Evolutionary conservation across 1,139 yeast genomes (phyloP).

Genomic region (Yamadazyma trypodendri): DNA sequence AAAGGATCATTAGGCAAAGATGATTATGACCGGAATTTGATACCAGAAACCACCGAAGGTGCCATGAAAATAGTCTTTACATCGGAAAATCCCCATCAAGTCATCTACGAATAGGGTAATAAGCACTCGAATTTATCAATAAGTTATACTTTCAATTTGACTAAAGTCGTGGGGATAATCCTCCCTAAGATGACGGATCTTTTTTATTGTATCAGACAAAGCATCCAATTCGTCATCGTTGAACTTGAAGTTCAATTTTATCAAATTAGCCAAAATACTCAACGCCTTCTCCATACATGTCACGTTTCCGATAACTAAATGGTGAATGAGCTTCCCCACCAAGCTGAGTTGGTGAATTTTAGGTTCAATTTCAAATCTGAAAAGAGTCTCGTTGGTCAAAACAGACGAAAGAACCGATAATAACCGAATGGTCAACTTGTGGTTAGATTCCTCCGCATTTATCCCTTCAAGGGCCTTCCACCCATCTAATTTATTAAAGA

Average conservation of each 20-base stretch:
- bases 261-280: slow-evolving; percentile 50
- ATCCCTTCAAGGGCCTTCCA: slow-evolving; percentile 44
- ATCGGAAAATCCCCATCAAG: slow-evolving; percentile 52
- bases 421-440: slow-evolving; percentile 51
- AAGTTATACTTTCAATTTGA: slow-evolving; percentile 45
- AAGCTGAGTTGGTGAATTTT: slow-evolving; percentile 44
- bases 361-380: slow-evolving; percentile 29
- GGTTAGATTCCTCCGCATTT: slow-evolving; percentile 17
- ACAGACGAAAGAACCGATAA: slow-evolving; percentile 59
- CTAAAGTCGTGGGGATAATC: slow-evolving; percentile 52
- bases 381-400: slow-evolving; percentile 43
- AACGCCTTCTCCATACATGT: slow-evolving; percentile 63
- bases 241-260: slow-evolving; percentile 46
- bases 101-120: slow-evolving; percentile 13
- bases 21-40: slow-evolving; percentile 22
- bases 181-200: slow-evolving; percentile 45
- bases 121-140: slow-evolving; percentile 1
- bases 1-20: slow-evolving; percentile 32
- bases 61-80: slow-evolving; percentile 48
- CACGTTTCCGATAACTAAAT: slow-evolving; percentile 18
- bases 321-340: slow-evolving; percentile 19
- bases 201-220: slow-evolving; percentile 39
- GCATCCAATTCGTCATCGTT: slow-evolving; percentile 42
- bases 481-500: slow-evolving; percentile 62
- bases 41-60: slow-evolving; percentile 37